phyloP scores from a whole-genome alignment of 768 basidiomycete genomes.

The Pleurotus salmoneostramineus region DNA sequence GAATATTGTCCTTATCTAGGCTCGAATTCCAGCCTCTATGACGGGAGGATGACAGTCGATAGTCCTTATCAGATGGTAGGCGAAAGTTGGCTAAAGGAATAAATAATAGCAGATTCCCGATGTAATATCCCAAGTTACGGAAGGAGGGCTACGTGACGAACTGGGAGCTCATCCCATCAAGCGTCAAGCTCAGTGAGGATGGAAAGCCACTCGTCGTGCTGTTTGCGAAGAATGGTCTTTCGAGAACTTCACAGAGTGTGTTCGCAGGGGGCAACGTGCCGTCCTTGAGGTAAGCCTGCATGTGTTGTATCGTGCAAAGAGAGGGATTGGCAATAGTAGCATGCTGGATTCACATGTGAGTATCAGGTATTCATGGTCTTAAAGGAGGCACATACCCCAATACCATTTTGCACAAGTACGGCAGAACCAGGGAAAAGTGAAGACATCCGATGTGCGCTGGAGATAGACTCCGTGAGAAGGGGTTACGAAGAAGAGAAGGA shows the following conservation, averaged over 20 bases:
- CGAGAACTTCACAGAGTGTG: not conserved
- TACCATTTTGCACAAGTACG: slow-evolving; percentile 37
- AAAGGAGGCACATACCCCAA: slow-evolving; percentile 24
- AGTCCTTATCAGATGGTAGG: too few relatives aligned
- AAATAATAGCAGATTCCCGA: too few relatives aligned
- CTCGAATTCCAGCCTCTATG: too few relatives aligned
- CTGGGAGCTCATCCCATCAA: too few relatives aligned
- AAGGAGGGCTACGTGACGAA: too few relatives aligned
- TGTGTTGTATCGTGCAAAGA: slow-evolving; percentile 19
- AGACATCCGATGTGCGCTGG: slow-evolving; percentile 35
- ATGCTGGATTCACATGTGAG: not conserved
- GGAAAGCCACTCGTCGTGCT: too few relatives aligned
- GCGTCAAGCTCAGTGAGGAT: too few relatives aligned
- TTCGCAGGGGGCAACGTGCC: slow-evolving; percentile 30
- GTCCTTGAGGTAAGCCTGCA: slow-evolving; percentile 34
- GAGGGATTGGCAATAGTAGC: slow-evolving; percentile 9
- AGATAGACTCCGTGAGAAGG: not conserved
- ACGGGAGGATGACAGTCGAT: too few relatives aligned
- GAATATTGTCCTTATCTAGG: too few relatives aligned
- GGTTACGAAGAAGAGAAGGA: not conserved
- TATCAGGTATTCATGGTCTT: slow-evolving; percentile 7
- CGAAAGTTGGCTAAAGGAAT: too few relatives aligned
- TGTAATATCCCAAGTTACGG: too few relatives aligned
- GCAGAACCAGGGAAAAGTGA: slow-evolving; percentile 29
- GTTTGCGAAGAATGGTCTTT: not conserved